These are phyloP conservation scores for Microbotryomycetes sp. DNA, from an alignment of 1,284 basidiomycete genomes.

Conservation along the genomic window DNA sequence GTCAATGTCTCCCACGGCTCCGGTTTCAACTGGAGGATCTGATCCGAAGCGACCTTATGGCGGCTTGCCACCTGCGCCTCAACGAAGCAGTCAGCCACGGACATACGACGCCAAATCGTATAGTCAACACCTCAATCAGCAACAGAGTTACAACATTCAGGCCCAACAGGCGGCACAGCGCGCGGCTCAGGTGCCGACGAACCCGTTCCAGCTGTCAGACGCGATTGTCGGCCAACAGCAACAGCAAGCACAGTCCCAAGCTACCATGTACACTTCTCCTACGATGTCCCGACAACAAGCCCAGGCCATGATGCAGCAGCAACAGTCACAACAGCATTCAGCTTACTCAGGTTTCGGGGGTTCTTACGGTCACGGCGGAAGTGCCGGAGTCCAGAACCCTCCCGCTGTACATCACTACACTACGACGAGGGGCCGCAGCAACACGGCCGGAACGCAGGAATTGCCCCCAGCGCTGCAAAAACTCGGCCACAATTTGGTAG, in stretches of 20 bases:
- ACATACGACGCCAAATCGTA: constrained; percentile 90
- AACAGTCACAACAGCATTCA: constrained; percentile 10
- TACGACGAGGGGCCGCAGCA: constrained; percentile 56
- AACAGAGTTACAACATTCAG: constrained; percentile 85
- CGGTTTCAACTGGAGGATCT: constrained; percentile 35
- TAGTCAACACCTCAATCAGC: constrained; percentile 87
- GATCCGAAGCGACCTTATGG: constrained; percentile 87
- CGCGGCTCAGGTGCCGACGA: constrained; percentile 27
- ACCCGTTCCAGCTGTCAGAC: constrained; percentile 27
- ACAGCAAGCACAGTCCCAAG: constrained; percentile 7
- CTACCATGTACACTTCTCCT: background rate
- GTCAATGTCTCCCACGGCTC: constrained; percentile 15
- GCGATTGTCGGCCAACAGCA: background rate
- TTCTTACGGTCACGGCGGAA: constrained; percentile 7
- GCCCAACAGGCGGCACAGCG: constrained; percentile 40
- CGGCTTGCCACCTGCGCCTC: constrained; percentile 64
- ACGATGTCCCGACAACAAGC: constrained; percentile 7
- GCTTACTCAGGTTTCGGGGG: constrained; percentile 9
- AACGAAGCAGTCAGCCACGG: constrained; percentile 61
- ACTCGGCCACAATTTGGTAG: constrained; percentile 37
- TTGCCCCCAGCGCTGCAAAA: constrained; percentile 74
- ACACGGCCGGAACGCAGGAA: constrained; percentile 79
- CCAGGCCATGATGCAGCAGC: constrained; percentile 12
- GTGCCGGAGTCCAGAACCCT: constrained; percentile 27
- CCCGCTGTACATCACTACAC: constrained; percentile 40